Base-by-base conservation (phyloP, 106 monocot species). In the Acanthochlamys bracteata region DNA sequence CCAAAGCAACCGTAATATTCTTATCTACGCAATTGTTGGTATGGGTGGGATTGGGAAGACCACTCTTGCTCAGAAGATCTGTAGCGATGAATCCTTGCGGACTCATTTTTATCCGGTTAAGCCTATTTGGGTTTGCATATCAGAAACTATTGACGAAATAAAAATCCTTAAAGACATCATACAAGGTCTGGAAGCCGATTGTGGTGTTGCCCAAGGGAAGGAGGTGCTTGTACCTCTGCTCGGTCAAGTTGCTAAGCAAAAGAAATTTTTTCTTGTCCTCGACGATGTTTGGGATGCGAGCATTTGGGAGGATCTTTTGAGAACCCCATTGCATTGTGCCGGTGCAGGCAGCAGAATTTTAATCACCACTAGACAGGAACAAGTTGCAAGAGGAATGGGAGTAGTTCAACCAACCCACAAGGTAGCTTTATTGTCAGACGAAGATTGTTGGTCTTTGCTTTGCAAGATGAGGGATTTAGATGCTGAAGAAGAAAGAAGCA, bases 1-100 rank as follows among this genome's bases (percentile, higher is more conserved):
- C 23, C 54, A 66, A 0, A 24, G 15, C 6, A 42, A 56, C 24
- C 4, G 21, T 22, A 73, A 47, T 61, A 51, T 42, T 15, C 27
- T 13, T 24, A 56, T 74, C 3, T 63, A 70, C 17, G 74, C 77
- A 6, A 67, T 78, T 43, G n/a, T 60, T 11, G 82, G 82, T 1
- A 69, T 74, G 41, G 66, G 70, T 27, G 82, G 84, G 12, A 85
- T 81, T 25, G 75, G 80, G 16, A 81, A 81, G 47, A 76, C 76
- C 42, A 76, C 77, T 24, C 66, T 85, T 9, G 85, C 80, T 40
- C 66, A 64, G 55, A 67, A 61, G 20, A 42, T 71, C 10, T 75
- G 16, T 51, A 71, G 67, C 21, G 15, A 75, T 39, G 19, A 51
- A 11, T 33, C 24, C 25, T 46, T 80, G 4, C 25, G n/a, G 4